Conservation (phyloP, 805 yeast genomes). For the Hemisphaericaspora nanyangensis region DNA sequence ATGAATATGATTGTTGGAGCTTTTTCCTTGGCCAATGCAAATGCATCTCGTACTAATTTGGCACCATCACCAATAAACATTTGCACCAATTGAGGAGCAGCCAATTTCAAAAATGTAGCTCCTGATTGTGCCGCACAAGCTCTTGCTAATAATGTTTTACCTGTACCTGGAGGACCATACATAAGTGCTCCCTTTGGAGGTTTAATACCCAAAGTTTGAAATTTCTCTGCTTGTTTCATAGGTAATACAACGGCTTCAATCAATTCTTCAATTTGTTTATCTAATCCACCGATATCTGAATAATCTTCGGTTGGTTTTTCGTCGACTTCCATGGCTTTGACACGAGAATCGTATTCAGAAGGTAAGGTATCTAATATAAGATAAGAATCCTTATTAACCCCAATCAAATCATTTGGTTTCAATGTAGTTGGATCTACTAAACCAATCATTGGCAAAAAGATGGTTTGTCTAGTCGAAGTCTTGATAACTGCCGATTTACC, state of each 20-base stretch:
- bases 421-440: constrained; percentile 86
- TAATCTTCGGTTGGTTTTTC: constrained; percentile 98
- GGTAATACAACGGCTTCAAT: constrained; percentile 98
- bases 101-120: constrained; percentile 41
- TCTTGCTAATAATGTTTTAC: constrained; percentile 44
- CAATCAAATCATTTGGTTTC: constrained; percentile 96
- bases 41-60: constrained; percentile 43
- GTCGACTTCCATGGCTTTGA: constrained; percentile 99
- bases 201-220: constrained; percentile 87
- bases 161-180: constrained; percentile 50
- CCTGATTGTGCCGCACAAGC: constrained; percentile 48
- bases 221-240: constrained; percentile 97
- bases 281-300: constrained; percentile 96
- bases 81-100: constrained; percentile 46
- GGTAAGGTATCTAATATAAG: constrained; percentile 91
- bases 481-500: constrained; percentile 98
- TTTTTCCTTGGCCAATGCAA: constrained; percentile 44
- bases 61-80: constrained; percentile 49
- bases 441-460: constrained; percentile 92
- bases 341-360: constrained; percentile 95
- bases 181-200: constrained; percentile 47
- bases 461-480: constrained; percentile 96
- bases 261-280: constrained; percentile 95
- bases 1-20: constrained; percentile 45
- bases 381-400: constrained; percentile 96